These are phyloP conservation scores for Lithocarpus polystachyus DNA, from an alignment of 306 rosid species.

Conservation along the genomic window DNA sequence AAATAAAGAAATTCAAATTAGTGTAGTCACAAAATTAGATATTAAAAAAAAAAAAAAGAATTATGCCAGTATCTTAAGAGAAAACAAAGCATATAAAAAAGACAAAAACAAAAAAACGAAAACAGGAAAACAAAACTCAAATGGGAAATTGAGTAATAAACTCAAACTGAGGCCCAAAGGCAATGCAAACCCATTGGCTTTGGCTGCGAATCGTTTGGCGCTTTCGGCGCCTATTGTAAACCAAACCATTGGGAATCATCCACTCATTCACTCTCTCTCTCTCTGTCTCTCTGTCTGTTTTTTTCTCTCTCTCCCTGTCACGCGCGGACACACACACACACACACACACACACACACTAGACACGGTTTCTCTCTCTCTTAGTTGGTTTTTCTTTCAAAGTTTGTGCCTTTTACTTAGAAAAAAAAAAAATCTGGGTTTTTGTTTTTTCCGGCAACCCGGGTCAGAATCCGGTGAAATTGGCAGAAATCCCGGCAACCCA, in stretches of 20 bases:
- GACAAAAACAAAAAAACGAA: neutral
- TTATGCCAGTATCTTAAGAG: too few relatives aligned
- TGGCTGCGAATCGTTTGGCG: slow-evolving; percentile 46
- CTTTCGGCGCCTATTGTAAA: slow-evolving; percentile 40
- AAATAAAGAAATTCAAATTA: too few relatives aligned
- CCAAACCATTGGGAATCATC: slow-evolving; percentile 26
- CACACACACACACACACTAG: neutral
- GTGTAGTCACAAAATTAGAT: too few relatives aligned
- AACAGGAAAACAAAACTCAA: neutral
- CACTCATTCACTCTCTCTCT: neutral
- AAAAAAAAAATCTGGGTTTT: neutral
- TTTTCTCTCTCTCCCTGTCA: neutral
- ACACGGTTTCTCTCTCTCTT: slow-evolving; percentile 1
- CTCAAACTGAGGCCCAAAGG: neutral
- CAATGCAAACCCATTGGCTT: neutral
- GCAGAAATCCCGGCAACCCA: neutral
- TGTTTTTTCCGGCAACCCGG: slow-evolving; percentile 18
- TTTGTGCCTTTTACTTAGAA: slow-evolving; percentile 2
- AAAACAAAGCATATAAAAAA: neutral
- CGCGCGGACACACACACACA: too few relatives aligned
- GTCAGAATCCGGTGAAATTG: slow-evolving; percentile 25
- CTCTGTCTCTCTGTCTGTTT: neutral
- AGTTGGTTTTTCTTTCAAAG: neutral
- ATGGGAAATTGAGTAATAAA: neutral
- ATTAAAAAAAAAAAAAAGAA: too few relatives aligned